phyloP scores from a whole-genome alignment of 1,139 yeast species.

The Geotrichum siamense region DNA sequence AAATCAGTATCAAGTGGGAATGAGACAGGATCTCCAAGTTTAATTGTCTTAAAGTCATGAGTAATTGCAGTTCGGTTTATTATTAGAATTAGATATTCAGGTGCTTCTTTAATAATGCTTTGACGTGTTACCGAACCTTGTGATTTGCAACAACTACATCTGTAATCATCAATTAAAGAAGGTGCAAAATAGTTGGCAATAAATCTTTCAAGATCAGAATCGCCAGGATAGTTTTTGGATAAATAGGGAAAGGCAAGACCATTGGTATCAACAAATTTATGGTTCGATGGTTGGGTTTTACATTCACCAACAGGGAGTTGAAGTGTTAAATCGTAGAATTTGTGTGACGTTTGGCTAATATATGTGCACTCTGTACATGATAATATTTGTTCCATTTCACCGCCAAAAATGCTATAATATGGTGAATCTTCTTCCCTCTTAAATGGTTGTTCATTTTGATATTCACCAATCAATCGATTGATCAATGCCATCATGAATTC shows the following conservation, averaged over 20 bases:
- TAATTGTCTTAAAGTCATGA: conserved; percentile 52
- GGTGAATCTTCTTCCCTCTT: conserved; percentile 73
- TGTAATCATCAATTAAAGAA: conserved; percentile 52
- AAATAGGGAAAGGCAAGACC: not conserved
- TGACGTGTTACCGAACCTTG: conserved; percentile 71
- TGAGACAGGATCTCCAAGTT: conserved; percentile 75
- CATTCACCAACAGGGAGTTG: conserved; percentile 43
- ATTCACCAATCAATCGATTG: conserved; percentile 80
- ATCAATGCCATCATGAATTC: conserved; percentile 89
- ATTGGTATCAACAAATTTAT: not conserved
- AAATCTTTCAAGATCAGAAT: conserved; percentile 70
- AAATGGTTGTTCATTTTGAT: conserved; percentile 81
- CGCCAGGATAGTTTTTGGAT: conserved; percentile 52
- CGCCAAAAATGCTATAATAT: conserved; percentile 89
- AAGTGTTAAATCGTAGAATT: conserved; percentile 84
- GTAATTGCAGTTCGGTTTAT: conserved; percentile 57
- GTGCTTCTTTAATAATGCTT: conserved; percentile 67
- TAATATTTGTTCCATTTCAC: conserved; percentile 72
- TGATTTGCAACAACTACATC: conserved; percentile 75
- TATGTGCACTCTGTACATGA: conserved; percentile 73
- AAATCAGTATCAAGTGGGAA: conserved; percentile 74
- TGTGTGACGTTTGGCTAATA: conserved; percentile 79
- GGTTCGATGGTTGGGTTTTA: conserved; percentile 40
- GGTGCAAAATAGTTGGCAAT: conserved; percentile 64
- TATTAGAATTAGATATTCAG: conserved; percentile 80